Percentiles rank a stretch among this genome's conserved stretches.
Evolutionary conservation across 768 basidiomycete genomes (phyloP).

Genomic region (Trametes meyenii): DNA sequence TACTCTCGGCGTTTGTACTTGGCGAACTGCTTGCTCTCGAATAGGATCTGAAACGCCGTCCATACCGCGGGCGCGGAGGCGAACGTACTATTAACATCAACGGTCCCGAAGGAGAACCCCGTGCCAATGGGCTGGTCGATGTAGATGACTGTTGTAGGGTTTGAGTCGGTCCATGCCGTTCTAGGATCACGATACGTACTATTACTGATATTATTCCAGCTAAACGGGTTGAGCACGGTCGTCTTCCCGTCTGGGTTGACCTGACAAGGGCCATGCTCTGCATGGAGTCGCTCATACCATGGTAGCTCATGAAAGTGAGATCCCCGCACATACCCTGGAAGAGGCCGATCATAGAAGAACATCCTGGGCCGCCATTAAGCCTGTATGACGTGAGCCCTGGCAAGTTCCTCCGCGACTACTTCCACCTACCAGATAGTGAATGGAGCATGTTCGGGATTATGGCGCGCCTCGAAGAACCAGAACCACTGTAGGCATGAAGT

Average conservation of each 20-base stretch:
- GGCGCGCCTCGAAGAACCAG: constrained; percentile 72
- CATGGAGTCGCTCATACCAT: neutral
- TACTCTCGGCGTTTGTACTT: constrained; percentile 58
- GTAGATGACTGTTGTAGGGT: constrained; percentile 56
- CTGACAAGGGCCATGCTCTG: constrained; percentile 66
- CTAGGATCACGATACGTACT: constrained; percentile 42
- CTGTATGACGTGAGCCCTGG: neutral
- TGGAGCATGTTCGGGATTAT: constrained; percentile 60
- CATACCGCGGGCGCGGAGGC: constrained; percentile 61
- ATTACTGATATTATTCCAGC: constrained; percentile 73
- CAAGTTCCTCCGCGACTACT: too few relatives aligned
- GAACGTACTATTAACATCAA: constrained; percentile 59
- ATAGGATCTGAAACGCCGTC: constrained; percentile 64
- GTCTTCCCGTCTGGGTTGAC: constrained; percentile 57
- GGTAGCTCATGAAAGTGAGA: too few relatives aligned
- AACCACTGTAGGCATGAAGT: constrained; percentile 52
- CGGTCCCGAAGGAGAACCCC: constrained; percentile 62
- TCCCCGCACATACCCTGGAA: constrained; percentile 51
- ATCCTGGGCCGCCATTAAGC: constrained; percentile 42
- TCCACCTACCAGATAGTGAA: constrained; percentile 60
- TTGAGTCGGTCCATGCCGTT: neutral
- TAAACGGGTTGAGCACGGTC: constrained; percentile 61
- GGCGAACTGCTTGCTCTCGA: constrained; percentile 56
- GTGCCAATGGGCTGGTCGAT: constrained; percentile 72
- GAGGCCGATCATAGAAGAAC: constrained; percentile 54